Conservation (phyloP, 2,329 filamentous ascomycete genomes). For the Orbilia brochopaga region DNA sequence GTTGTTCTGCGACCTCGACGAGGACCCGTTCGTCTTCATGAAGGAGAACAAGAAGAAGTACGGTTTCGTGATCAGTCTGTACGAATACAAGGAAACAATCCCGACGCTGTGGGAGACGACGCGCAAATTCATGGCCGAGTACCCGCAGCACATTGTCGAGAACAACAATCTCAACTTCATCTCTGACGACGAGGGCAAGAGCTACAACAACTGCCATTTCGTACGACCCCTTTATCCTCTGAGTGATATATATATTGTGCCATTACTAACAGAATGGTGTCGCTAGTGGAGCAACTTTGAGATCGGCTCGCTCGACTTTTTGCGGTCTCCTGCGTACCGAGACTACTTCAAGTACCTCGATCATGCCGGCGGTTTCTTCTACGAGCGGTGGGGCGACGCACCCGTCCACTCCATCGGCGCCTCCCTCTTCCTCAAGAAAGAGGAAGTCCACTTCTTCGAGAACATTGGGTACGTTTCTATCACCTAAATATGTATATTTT, state of each 20-base stretch:
- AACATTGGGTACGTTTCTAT: slow-evolving; percentile 71
- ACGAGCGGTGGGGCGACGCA: slow-evolving; percentile 93
- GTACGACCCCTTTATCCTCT: slow-evolving; percentile 63
- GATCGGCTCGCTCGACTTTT: slow-evolving; percentile 90
- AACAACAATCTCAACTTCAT: slow-evolving; percentile 90
- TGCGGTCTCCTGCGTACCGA: slow-evolving; percentile 83
- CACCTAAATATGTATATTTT: neutral
- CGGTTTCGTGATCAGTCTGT: slow-evolving; percentile 92
- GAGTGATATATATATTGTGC: neutral
- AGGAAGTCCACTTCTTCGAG: slow-evolving; percentile 97
- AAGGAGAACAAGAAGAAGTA: slow-evolving; percentile 97
- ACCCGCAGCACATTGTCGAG: slow-evolving; percentile 83
- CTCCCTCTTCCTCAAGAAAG: slow-evolving; percentile 82
- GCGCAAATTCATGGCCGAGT: slow-evolving; percentile 89
- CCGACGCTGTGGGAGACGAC: slow-evolving; percentile 93
- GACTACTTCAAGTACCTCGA: slow-evolving; percentile 92
- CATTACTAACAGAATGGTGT: neutral
- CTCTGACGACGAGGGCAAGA: slow-evolving; percentile 87
- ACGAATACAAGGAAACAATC: slow-evolving; percentile 96
- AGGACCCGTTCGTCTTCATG: slow-evolving; percentile 97
- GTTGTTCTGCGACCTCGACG: slow-evolving; percentile 92
- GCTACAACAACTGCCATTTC: slow-evolving; percentile 97
- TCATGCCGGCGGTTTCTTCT: slow-evolving; percentile 80
- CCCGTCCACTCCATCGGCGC: slow-evolving; percentile 98
- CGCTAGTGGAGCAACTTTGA: slow-evolving; percentile 97